Conservation (phyloP, 164 flowering plant genomes). For the Piper betle region DNA sequence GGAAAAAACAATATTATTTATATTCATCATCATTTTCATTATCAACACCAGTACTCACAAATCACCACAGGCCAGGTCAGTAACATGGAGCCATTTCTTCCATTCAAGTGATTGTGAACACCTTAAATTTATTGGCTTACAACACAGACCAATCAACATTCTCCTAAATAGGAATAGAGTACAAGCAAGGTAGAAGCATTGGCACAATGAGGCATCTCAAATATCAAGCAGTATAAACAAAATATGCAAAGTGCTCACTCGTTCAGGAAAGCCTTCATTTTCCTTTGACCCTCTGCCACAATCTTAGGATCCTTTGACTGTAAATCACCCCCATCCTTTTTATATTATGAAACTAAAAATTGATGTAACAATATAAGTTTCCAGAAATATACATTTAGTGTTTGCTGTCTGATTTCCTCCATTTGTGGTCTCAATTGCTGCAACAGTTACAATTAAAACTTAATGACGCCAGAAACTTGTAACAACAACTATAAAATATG, state of each 20-base stretch:
- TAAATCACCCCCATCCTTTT: neutral
- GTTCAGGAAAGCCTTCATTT: slow-evolving; percentile 41
- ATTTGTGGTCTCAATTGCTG: slow-evolving; percentile 73
- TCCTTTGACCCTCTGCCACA: slow-evolving; percentile 39
- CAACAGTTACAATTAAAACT: slow-evolving; percentile 6
- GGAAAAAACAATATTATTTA: no score
- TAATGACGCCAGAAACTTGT: no score
- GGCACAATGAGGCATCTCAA: no score
- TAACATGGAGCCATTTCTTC: no score
- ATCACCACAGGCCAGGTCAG: no score
- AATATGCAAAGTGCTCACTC: slow-evolving; percentile 45
- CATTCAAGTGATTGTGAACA: no score
- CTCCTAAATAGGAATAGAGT: no score
- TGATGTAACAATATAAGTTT: neutral
- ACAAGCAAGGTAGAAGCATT: no score
- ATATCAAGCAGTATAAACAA: neutral
- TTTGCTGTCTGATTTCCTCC: slow-evolving; percentile 50
- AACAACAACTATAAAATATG: neutral
- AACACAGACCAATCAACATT: neutral
- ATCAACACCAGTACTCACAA: no score
- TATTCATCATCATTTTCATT: no score
- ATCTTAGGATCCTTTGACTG: slow-evolving; percentile 56
- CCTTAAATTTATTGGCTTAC: neutral
- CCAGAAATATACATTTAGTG: slow-evolving; percentile 30
- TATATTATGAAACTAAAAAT: neutral